Evolutionary conservation across 2,329 filamentous ascomycete genomes (phyloP).

Genomic region (Diaporthe ampelina): DNA sequence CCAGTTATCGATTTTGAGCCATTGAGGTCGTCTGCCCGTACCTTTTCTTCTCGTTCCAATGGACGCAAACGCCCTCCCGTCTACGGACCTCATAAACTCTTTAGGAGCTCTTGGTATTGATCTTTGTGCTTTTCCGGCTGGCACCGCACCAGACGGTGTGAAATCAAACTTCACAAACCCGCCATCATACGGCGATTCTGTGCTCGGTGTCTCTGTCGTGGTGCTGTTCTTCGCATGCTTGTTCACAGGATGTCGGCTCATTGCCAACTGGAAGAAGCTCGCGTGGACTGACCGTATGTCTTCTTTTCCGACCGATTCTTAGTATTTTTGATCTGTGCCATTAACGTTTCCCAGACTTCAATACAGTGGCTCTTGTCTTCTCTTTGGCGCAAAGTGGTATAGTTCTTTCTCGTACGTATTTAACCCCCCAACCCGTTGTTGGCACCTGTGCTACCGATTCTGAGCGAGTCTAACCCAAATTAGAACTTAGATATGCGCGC

Average conservation of each 20-base stretch:
- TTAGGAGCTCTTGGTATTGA: neutral
- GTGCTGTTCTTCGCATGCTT: neutral
- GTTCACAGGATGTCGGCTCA: conserved; percentile 10
- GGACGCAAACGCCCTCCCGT: neutral
- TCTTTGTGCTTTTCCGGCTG: conserved; percentile 15
- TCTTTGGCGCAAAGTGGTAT: neutral
- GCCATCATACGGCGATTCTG: conserved; percentile 12
- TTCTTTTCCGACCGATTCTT: too few species aligned
- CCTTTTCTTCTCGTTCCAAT: neutral
- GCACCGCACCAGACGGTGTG: conserved; percentile 7
- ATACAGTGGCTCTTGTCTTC: conserved; percentile 4
- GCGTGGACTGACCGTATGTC: conserved; percentile 19
- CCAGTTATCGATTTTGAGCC: neutral
- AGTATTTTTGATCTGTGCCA: too few species aligned
- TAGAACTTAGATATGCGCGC: conserved; percentile 39
- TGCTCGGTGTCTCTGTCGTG: conserved; percentile 11
- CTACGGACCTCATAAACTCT: neutral
- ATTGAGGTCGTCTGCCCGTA: neutral
- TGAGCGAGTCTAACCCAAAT: neutral
- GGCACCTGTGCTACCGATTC: too few species aligned
- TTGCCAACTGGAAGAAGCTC: conserved; percentile 29
- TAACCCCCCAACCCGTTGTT: too few species aligned
- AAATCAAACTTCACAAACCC: conserved; percentile 23
- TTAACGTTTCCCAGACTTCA: neutral
- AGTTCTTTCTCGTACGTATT: conserved; percentile 14